Percentiles rank a stretch among this genome's conserved stretches.
Evolutionary conservation across 2,329 filamentous ascomycete species (phyloP).

Genomic region (Aureobasidium sp.): DNA sequence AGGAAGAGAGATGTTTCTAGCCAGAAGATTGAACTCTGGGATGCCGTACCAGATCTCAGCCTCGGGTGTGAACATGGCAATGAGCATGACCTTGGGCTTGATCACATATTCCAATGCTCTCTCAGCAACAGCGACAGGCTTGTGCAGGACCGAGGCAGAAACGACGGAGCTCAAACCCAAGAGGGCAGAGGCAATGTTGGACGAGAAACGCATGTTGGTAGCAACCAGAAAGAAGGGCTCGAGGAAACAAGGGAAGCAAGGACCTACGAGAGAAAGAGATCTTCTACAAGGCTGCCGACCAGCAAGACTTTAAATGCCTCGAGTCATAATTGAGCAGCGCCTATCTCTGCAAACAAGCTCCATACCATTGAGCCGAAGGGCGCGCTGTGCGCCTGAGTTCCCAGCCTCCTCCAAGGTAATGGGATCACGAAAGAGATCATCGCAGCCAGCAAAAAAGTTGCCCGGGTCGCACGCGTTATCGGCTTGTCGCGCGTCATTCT

Average conservation of each 20-base stretch:
- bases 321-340: neutral
- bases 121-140: slow-evolving; percentile 11
- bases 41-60: slow-evolving; percentile 20
- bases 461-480: neutral
- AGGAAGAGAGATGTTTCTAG: slow-evolving; percentile 26
- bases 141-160: slow-evolving; percentile 7
- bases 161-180: slow-evolving; percentile 10
- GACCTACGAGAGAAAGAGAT: neutral
- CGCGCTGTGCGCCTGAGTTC: neutral
- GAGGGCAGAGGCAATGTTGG: neutral
- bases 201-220: slow-evolving; percentile 8
- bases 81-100: slow-evolving; percentile 53
- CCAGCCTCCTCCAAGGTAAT: neutral
- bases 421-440: neutral
- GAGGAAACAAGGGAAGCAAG: neutral
- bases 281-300: neutral
- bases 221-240: neutral
- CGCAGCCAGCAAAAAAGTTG: neutral
- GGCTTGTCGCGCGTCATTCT: neutral
- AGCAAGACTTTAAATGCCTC: neutral
- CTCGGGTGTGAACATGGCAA: slow-evolving; percentile 47
- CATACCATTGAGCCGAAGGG: slow-evolving; percentile 1
- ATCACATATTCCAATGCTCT: slow-evolving; percentile 26
- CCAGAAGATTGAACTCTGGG: slow-evolving; percentile 27
- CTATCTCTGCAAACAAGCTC: neutral